phyloP scores from a whole-genome alignment of 2,329 filamentous ascomycete genomes.

The Talaromyces sp. region DNA sequence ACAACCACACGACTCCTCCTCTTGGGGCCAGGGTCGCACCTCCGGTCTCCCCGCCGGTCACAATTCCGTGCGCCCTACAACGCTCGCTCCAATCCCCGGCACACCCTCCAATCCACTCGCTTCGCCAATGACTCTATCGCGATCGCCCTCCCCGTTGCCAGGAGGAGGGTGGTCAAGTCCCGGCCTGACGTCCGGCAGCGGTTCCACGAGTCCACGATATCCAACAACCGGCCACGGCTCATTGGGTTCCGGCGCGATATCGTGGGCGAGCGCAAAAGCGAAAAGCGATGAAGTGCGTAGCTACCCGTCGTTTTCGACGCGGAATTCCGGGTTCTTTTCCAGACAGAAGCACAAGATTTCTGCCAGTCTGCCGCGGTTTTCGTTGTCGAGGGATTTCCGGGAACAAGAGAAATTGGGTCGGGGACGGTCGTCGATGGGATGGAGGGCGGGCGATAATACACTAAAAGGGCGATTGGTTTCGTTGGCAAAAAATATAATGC shows the following conservation, averaged over 20 bases:
- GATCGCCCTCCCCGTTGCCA: constrained; percentile 78
- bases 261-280: constrained; percentile 78
- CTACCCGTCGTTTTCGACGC: constrained; percentile 73
- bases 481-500: constrained; percentile 49
- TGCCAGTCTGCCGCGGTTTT: constrained; percentile 70
- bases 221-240: constrained; percentile 18
- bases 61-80: constrained; percentile 13
- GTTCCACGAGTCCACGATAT: constrained; percentile 60
- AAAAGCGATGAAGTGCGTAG: constrained; percentile 68
- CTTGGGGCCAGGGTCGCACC: constrained; percentile 18
- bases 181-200: constrained; percentile 67
- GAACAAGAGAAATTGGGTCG: constrained; percentile 74
- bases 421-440: constrained; percentile 42
- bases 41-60: constrained; percentile 22
- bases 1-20: constrained; percentile 14
- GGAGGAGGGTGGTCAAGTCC: constrained; percentile 87
- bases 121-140: constrained; percentile 70
- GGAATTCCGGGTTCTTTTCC: constrained; percentile 81
- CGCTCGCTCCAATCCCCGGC: constrained; percentile 48
- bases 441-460: constrained; percentile 40
- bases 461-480: constrained; percentile 29
- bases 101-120: constrained; percentile 52
- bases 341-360: constrained; percentile 78
- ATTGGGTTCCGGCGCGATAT: constrained; percentile 44
- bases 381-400: constrained; percentile 52